Base-by-base conservation (phyloP, 768 basidiomycete species). In the Trametes villosa region DNA sequence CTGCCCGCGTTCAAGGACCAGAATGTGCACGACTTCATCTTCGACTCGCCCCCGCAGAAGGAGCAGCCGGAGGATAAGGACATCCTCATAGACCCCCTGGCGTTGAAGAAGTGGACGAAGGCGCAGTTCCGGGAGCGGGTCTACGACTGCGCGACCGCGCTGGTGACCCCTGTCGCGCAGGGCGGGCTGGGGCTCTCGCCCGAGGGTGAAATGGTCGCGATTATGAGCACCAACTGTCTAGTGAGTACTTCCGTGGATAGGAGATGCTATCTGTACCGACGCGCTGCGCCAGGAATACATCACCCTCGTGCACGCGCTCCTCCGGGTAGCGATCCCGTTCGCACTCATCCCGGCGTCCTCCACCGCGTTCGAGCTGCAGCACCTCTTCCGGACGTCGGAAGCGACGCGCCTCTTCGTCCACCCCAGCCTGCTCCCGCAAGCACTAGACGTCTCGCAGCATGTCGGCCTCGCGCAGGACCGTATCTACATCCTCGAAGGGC, bases 221-320 rank as follows among this genome's bases (percentile, higher is more conserved):
- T 92, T 17, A 80, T 91, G 68, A 84, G 83, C 71, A 81, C 87
- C 46, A 92, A 92, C 68, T 86, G 82, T 34, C 68, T 86, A 70
- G 91, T 89, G 72, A 63, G 84, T 71, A 7, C 17, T 9, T 38
- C 44, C 27, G 31, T 24, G 26, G 33, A 27, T 24, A 15, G 36
- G 42, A 22, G 22, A 22, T 24, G 44, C 9, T 13, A 4, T 20
- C 44, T 26, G 44, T 45, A 41, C 33, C 42, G 50, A 51, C 44
- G 20, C 12, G 26, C 36, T 33, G 0, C 30, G 27, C 31, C 12
- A 88, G 87, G 85, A 88, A n/a, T 87, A 78, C 64, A 68, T 81
- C 8, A 74, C 80, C 9, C 66, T 87, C 17, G 61, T 84, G 9
- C 81, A 83, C 54, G 75, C 86, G 3, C 68, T 85, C 13, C 62